Evolutionary conservation across 208 protist species (phyloP).

Genomic region (Leishmania braziliensis): DNA sequence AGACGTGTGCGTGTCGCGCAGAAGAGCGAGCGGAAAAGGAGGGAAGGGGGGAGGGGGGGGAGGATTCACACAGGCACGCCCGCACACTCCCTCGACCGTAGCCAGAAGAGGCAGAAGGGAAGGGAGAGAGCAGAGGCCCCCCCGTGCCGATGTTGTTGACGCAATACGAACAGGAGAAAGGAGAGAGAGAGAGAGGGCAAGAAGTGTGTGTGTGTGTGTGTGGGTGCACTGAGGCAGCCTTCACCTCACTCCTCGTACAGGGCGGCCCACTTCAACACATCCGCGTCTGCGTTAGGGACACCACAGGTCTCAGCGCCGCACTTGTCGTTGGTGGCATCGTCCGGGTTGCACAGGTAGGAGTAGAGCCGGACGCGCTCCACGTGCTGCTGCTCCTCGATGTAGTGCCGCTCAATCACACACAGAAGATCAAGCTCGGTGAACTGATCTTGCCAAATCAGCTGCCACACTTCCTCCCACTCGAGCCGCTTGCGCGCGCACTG

Average conservation of each 20-base stretch:
- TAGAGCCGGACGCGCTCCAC: conserved; percentile 18
- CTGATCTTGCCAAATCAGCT: conserved; percentile 31
- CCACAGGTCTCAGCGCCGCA: background rate
- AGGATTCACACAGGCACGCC: background rate
- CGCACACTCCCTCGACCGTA: background rate
- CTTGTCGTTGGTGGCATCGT: background rate
- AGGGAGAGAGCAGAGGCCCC: too few relatives aligned
- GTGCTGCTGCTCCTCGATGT: conserved; percentile 35
- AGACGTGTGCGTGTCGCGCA: background rate
- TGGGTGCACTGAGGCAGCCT: background rate
- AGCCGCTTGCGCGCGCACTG: conserved; percentile 37
- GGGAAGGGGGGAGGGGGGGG: too few relatives aligned
- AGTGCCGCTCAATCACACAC: conserved; percentile 32
- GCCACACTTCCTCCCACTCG: conserved; percentile 50
- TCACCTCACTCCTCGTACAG: conserved; percentile 11
- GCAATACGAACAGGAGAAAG: too few relatives aligned
- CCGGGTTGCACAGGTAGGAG: background rate
- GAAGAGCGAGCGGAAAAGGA: background rate
- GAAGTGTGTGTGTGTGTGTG: conserved; percentile 1
- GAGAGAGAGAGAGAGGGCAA: background rate
- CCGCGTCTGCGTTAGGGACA: background rate
- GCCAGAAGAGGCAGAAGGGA: background rate
- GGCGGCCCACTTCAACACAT: conserved; percentile 1
- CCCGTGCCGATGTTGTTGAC: background rate
- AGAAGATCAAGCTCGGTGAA: conserved; percentile 28